Evolutionary conservation across 2,329 filamentous ascomycete species (phyloP), one percentile per base, ranked within the genome.

Genomic region (Dryadomyces quercus-mongolicae): DNA sequence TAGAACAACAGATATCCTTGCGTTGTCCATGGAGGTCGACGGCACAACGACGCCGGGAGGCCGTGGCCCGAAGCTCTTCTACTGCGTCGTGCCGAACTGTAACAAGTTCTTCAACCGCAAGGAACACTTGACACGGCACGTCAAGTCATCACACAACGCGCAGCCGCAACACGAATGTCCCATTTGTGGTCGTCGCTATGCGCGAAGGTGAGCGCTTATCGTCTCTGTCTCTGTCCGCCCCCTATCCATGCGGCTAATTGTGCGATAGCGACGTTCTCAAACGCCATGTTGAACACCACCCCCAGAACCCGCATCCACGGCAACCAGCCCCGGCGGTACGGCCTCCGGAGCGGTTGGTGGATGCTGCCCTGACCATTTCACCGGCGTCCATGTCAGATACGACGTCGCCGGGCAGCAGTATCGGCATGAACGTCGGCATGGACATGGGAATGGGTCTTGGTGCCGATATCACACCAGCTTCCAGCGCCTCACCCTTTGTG

Each of bases 91-190:
- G n/a, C 21, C 49, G 21, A 43, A 43, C 20, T 55, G 53, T 36
- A 49, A 44, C 43, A 55, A 51, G 49, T 36, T 51, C 43, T 55
- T 55, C 44, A 48, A 48, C 12, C 53, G 53, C 36, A 55, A 55
- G 22, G 53, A 55, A 9, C 53, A 55, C 13, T 44, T 55, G 22
- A 51, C 42, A 6, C 53, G 53, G 5, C 53, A 55, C 20, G 18
- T 55, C 49, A 42, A 47, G 44, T 55, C 53, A 3, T 51, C 53
- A 9, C 53, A 55, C 38, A 47, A 36, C 38, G 22, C 53, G 9
- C 31, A 55, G 6, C 53, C 49, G 12, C 48, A 43, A 43, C 43
- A 55, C 34, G 53, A 51, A 18, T 55, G 53, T 31, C 49, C 34
- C 6, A 49, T 55, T 9, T 55, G 53, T 20, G 49, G 53, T 2